Evolutionary conservation across 2,329 filamentous ascomycete genomes (phyloP), one percentile per base, ranked within the genome.

Genomic region (Botryosphaeria dothidea): DNA sequence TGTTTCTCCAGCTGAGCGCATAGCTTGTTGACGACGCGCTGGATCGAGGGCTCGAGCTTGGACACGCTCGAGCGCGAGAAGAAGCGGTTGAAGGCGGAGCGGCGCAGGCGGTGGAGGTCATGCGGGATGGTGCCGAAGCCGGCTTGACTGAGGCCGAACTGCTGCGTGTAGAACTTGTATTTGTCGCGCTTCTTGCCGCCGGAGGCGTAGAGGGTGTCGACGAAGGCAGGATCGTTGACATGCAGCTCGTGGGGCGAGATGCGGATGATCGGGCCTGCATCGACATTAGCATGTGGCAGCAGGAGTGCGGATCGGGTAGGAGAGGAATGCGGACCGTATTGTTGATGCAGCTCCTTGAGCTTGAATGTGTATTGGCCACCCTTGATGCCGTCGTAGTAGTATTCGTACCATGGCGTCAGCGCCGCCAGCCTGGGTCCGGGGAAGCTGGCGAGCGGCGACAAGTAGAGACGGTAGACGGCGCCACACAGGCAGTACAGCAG

Each of bases 161-260:
- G 54, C 3, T 34, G 17, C 13, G 62, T 56, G 62, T 65, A 68
- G 54, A 64, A 66, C 41, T 7, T 21, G 56, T 69, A 64, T 23
- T 68, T 69, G 66, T 69, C 65, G 23, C 69, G 63, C 13, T 61
- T 66, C 71, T 61, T 63, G 43, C 51, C 25, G 25, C 48, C 41
- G 7, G 56, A 23, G 3, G 58, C 64, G 60, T 77, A 78, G 21
- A 78, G 67, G 6, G 73, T 68, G 11, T 77, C 75, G 60, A 73
- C 77, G 72, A 76, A 80, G 56, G 70, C 68, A n/a, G 76, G 71
- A 67, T 81, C 79, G 46, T 74, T 71, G 67, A 81, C 77, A 62
- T 82, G 80, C 36, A 81, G 65, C 68, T 81, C 79, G 64, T 76
- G 62, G 8, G 79, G 80, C 3, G 75, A 79, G 65, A 81, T 79